Evolutionary conservation across 768 basidiomycete genomes (phyloP).

Genomic region (Lentinus brumalis): DNA sequence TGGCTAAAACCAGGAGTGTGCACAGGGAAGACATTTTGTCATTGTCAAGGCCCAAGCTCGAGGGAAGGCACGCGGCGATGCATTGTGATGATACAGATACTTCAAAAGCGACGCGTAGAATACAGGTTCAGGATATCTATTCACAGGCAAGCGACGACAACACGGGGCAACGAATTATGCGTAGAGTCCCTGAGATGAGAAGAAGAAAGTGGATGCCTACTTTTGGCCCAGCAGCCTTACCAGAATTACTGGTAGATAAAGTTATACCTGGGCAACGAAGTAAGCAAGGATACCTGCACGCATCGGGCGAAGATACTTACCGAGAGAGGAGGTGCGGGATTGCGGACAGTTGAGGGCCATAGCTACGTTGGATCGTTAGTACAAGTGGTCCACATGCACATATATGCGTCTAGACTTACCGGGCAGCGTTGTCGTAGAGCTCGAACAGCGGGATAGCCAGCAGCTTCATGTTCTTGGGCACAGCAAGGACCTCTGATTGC

Average conservation of each 20-base stretch:
- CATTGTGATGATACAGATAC: no score
- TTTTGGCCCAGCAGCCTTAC: constrained; percentile 1
- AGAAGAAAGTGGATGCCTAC: neutral
- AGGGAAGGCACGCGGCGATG: no score
- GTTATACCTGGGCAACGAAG: constrained; percentile 47
- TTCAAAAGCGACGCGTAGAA: neutral
- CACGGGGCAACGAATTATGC: neutral
- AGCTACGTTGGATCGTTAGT: constrained; percentile 40
- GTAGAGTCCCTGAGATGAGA: neutral
- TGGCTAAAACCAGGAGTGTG: no score
- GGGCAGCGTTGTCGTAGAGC: constrained; percentile 94
- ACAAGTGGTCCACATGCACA: neutral
- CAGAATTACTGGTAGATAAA: constrained; percentile 71
- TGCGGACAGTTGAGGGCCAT: constrained; percentile 92
- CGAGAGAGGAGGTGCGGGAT: constrained; percentile 91
- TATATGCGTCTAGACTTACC: constrained; percentile 43
- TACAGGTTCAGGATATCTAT: constrained; percentile 1
- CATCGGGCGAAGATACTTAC: constrained; percentile 37
- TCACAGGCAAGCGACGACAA: neutral
- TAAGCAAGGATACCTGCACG: neutral
- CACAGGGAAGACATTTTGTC: no score
- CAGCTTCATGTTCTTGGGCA: constrained; percentile 99
- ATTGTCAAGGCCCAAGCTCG: no score
- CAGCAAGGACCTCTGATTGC: constrained; percentile 83
- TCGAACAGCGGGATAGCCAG: constrained; percentile 96